Conservation (phyloP, 2,329 filamentous ascomycete species). For the Zalaria sp. region DNA sequence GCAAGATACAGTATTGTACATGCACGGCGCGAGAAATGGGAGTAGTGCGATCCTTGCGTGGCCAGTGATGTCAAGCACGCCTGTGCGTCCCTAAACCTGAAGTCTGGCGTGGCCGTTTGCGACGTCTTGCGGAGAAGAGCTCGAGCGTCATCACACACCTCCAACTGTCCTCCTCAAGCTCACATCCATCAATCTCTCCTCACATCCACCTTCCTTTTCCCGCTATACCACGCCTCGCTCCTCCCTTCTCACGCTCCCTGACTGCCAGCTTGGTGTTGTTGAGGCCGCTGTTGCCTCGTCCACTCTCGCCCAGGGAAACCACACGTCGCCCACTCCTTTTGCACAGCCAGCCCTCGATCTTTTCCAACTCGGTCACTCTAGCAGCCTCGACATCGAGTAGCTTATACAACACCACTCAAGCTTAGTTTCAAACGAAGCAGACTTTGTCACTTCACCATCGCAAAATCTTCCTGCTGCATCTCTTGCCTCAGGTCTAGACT, state of each 20-base stretch:
- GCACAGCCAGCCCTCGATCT: conserved; percentile 2
- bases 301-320: conserved; percentile 5
- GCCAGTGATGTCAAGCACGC: too few relatives aligned
- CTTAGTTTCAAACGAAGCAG: neutral
- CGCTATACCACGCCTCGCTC: conserved; percentile 3
- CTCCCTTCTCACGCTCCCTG: conserved; percentile 5
- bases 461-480: neutral
- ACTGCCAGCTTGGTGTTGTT: neutral
- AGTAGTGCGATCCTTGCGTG: too few relatives aligned
- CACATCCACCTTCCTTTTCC: conserved; percentile 4
- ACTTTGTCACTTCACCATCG: neutral
- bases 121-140: neutral
- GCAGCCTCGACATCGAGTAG: neutral
- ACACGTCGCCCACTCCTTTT: conserved; percentile 7
- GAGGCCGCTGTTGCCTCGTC: conserved; percentile 2
- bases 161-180: conserved; percentile 4
- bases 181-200: neutral
- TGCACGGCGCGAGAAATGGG: too few relatives aligned
- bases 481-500: neutral
- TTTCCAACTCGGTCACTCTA: neutral
- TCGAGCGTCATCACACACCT: conserved; percentile 5
- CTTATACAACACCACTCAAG: neutral
- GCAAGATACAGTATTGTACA: too few relatives aligned
- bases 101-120: too few relatives aligned
- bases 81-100: too few relatives aligned